These are phyloP conservation scores for Arthrobotrys conoides DNA, from an alignment of 2,329 filamentous ascomycete genomes.

Conservation along the genomic window DNA sequence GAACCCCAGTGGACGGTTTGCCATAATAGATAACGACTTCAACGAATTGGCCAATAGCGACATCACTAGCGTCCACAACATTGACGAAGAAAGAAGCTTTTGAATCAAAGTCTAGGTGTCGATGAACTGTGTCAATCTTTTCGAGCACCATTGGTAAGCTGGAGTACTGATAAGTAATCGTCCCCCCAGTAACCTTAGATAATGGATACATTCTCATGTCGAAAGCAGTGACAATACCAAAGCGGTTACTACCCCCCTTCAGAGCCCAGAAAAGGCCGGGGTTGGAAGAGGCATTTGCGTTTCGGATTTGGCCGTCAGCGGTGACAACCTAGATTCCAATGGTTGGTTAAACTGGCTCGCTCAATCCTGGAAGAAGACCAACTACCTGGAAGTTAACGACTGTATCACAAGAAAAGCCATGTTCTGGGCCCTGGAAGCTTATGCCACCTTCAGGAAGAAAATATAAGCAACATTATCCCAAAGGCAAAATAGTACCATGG, in stretches of 20 bases:
- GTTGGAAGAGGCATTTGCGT: conserved; percentile 68
- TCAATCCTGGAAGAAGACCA: neutral
- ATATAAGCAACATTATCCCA: neutral
- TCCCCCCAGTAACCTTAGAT: conserved; percentile 14
- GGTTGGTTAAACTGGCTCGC: neutral
- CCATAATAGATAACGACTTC: conserved; percentile 35
- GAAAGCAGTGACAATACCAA: conserved; percentile 67
- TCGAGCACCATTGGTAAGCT: conserved; percentile 26
- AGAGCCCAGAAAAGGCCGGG: conserved; percentile 68
- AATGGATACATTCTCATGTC: conserved; percentile 61
- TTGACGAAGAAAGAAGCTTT: conserved; percentile 34
- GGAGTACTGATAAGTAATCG: conserved; percentile 29
- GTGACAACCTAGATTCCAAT: conserved; percentile 67
- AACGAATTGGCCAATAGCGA: conserved; percentile 19
- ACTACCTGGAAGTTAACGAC: conserved; percentile 68
- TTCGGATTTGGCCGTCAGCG: conserved; percentile 69
- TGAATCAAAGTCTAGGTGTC: conserved; percentile 1
- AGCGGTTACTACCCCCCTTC: conserved; percentile 66
- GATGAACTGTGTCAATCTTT: conserved; percentile 23
- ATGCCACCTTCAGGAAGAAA: conserved; percentile 68
- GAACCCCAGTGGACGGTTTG: conserved; percentile 3
- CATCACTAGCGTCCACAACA: conserved; percentile 28
- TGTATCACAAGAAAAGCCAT: conserved; percentile 71
- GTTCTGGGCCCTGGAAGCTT: conserved; percentile 69
- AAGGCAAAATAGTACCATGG: neutral